Evolutionary conservation across 106 monocot genomes (phyloP).

Genomic region (Cymbidium sinense): DNA sequence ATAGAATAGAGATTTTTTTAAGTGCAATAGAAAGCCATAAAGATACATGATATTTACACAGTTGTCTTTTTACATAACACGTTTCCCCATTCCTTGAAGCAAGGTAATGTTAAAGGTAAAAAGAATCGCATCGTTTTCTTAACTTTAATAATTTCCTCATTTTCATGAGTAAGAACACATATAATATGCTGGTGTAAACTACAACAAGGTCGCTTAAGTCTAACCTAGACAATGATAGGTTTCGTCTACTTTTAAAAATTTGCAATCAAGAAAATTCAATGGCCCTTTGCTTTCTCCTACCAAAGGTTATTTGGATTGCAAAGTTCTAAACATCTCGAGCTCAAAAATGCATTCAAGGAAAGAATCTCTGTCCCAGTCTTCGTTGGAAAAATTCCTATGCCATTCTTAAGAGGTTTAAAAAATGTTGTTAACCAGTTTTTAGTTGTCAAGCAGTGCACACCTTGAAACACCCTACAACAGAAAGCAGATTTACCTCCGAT

Average conservation of each 20-base stretch:
- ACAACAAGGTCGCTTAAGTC: background rate
- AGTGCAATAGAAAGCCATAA: background rate
- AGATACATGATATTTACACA: background rate
- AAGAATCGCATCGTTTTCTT: background rate
- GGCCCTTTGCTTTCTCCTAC: background rate
- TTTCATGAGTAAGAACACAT: background rate
- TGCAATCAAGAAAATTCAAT: background rate
- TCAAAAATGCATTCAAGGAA: background rate
- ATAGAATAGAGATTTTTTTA: background rate
- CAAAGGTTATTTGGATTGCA: background rate
- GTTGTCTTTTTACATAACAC: background rate
- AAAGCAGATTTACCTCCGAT: conserved; percentile 24
- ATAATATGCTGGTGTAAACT: background rate
- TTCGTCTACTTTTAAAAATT: background rate
- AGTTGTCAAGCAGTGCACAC: background rate
- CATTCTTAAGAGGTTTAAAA: background rate
- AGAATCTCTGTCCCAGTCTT: background rate
- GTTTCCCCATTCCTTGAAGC: background rate
- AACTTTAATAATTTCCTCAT: background rate
- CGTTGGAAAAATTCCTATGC: background rate
- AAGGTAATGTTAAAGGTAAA: background rate
- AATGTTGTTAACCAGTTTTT: background rate
- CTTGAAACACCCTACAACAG: background rate
- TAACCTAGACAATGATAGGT: background rate
- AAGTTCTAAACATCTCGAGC: background rate